Percentiles rank a stretch among this genome's conserved stretches.
These are phyloP conservation scores for Podila epicladia DNA, from an alignment of 192 early-diverging fungal genomes.

Conservation along the genomic window DNA sequence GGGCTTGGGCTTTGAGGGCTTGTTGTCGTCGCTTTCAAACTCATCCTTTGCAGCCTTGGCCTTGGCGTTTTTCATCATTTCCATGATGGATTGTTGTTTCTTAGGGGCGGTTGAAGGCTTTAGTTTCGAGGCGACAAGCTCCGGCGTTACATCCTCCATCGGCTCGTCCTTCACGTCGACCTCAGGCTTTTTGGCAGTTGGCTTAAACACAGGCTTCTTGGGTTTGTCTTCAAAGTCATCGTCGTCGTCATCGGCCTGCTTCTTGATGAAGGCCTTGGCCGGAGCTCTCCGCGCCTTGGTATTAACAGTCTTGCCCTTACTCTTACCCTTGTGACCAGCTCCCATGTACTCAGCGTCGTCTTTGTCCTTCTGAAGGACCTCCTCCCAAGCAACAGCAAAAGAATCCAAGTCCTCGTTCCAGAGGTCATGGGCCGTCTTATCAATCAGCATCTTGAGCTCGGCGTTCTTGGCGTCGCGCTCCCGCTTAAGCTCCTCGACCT, in stretches of 20 bases:
- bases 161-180: conserved; percentile 51
- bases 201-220: conserved; percentile 22
- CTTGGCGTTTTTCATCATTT: conserved; percentile 42
- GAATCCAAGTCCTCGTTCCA: conserved; percentile 90
- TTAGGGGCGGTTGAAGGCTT: conserved; percentile 8
- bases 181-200: conserved; percentile 38
- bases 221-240: conserved; percentile 49
- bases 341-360: conserved; percentile 44
- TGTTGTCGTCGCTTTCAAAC: conserved; percentile 8
- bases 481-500: conserved; percentile 76
- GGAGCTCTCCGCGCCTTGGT: conserved; percentile 24
- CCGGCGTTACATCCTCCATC: conserved; percentile 14
- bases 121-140: neutral
- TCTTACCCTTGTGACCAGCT: conserved; percentile 32
- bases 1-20: neutral
- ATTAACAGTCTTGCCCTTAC: conserved; percentile 1
- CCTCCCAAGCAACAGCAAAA: conserved; percentile 88
- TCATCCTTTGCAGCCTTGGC: conserved; percentile 16
- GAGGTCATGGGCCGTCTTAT: conserved; percentile 74
- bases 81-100: conserved; percentile 42
- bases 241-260: conserved; percentile 32
- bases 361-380: conserved; percentile 30
- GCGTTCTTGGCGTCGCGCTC: conserved; percentile 72
- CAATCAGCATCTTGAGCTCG: conserved; percentile 73
- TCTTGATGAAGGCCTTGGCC: conserved; percentile 26